Conservation (phyloP, 805 yeast genomes). For the Wickerhamomyces ciferrii region DNA sequence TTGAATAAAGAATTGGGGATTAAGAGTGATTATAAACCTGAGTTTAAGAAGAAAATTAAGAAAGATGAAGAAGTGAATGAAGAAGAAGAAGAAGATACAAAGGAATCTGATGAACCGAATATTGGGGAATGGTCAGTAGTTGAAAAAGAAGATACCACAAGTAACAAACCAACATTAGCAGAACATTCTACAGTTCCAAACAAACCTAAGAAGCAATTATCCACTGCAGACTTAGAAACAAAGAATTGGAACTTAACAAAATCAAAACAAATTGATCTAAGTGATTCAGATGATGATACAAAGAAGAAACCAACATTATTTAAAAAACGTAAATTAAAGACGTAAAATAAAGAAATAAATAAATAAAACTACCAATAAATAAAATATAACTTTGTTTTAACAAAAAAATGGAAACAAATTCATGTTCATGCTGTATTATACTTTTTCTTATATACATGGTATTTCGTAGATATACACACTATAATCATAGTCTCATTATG, state of each 20-base stretch:
- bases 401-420: no score
- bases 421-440: no score
- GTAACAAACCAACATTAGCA: not conserved
- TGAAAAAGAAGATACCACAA: not conserved
- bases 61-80: not conserved
- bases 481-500: not conserved
- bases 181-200: conserved; percentile 1
- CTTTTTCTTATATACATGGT: not conserved
- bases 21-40: not conserved
- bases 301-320: conserved; percentile 5
- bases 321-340: conserved; percentile 16
- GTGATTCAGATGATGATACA: conserved; percentile 12
- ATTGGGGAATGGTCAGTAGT: conserved; percentile 15
- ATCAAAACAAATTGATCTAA: conserved; percentile 10
- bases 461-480: not conserved
- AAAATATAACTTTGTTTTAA: no score
- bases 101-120: conserved; percentile 2
- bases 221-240: conserved; percentile 18
- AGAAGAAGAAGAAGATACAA: conserved; percentile 2
- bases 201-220: conserved; percentile 2
- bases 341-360: not conserved
- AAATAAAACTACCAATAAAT: no score
- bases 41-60: not conserved
- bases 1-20: conserved; percentile 6
- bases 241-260: conserved; percentile 22